phyloP scores from a whole-genome alignment of 192 early-diverging fungal species.

The Chytriomyces sp. region DNA sequence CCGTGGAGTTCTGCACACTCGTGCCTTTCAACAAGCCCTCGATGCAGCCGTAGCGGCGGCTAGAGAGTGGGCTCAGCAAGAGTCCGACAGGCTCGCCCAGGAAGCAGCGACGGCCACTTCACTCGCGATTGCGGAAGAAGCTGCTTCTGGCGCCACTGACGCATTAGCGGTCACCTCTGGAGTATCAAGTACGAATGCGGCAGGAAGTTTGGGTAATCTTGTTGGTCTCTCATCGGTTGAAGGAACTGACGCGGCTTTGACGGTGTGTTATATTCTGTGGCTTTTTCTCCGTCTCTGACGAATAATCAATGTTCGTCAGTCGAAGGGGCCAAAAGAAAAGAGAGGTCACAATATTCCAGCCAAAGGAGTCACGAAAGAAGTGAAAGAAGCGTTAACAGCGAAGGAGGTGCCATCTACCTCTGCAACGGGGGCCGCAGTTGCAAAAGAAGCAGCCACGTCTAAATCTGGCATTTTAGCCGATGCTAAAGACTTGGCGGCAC shows the following conservation, averaged over 20 bases:
- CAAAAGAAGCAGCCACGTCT: background rate
- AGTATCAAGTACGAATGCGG: background rate
- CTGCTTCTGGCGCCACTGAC: background rate
- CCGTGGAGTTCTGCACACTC: constrained; percentile 3
- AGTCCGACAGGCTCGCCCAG: background rate
- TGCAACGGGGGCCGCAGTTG: too few relatives aligned
- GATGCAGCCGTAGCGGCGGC: constrained; percentile 3
- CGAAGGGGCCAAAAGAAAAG: too few relatives aligned
- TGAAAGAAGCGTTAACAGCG: too few relatives aligned
- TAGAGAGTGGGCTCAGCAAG: background rate
- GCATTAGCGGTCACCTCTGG: background rate
- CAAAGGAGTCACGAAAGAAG: too few relatives aligned
- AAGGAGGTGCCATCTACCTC: too few relatives aligned
- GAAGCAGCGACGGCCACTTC: background rate
- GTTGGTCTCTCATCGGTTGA: too few relatives aligned
- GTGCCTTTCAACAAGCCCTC: background rate
- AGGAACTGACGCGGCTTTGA: too few relatives aligned
- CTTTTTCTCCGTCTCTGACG: too few relatives aligned
- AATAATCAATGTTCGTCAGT: too few relatives aligned
- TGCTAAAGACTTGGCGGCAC: background rate
- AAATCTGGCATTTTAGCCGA: background rate
- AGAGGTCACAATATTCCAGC: too few relatives aligned
- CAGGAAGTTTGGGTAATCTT: background rate
- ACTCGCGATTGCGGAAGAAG: background rate
- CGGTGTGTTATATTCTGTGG: too few relatives aligned